phyloP scores from a whole-genome alignment of 441 rosid genomes.

The Adansonia grandidieri region DNA sequence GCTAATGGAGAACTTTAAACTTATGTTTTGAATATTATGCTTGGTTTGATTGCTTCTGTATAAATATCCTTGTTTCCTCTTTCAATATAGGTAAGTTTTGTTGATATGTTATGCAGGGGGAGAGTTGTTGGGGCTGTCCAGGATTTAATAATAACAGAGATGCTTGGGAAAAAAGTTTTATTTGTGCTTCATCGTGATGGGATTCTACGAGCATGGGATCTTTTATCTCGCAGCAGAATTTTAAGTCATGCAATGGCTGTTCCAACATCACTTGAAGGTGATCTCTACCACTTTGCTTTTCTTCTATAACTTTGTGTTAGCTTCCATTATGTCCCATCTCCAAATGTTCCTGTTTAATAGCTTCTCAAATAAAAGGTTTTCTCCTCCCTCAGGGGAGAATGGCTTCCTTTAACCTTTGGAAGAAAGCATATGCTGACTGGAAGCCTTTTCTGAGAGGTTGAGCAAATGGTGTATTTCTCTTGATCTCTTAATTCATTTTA shows the following conservation, averaged over 20 bases:
- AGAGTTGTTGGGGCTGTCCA: constrained; percentile 64
- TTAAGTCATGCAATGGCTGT: constrained; percentile 57
- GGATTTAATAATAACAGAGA: constrained; percentile 62
- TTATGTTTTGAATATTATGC: constrained; percentile 10
- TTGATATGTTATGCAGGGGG: constrained; percentile 58
- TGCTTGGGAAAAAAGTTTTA: constrained; percentile 50
- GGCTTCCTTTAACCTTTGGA: constrained; percentile 13
- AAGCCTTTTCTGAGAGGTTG: constrained; percentile 1
- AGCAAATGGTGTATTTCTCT: not conserved
- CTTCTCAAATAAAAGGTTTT: constrained; percentile 8
- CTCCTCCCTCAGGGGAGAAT: not conserved
- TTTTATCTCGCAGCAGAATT: constrained; percentile 53
- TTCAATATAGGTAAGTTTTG: constrained; percentile 3
- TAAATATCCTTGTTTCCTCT: constrained; percentile 11
- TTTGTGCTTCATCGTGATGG: constrained; percentile 82
- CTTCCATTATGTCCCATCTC: constrained; percentile 11
- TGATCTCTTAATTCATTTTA: constrained; percentile 3
- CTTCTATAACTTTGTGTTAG: constrained; percentile 3
- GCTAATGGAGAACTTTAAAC: not conserved
- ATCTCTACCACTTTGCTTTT: constrained; percentile 32
- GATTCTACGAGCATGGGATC: constrained; percentile 76
- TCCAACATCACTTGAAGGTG: constrained; percentile 64
- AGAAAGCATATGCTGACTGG: constrained; percentile 19
- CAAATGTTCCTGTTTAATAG: constrained; percentile 9
- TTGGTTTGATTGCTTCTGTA: constrained; percentile 6